phyloP scores from a whole-genome alignment of 495 filamentous ascomycete species.

The Bombardia bombarda region DNA sequence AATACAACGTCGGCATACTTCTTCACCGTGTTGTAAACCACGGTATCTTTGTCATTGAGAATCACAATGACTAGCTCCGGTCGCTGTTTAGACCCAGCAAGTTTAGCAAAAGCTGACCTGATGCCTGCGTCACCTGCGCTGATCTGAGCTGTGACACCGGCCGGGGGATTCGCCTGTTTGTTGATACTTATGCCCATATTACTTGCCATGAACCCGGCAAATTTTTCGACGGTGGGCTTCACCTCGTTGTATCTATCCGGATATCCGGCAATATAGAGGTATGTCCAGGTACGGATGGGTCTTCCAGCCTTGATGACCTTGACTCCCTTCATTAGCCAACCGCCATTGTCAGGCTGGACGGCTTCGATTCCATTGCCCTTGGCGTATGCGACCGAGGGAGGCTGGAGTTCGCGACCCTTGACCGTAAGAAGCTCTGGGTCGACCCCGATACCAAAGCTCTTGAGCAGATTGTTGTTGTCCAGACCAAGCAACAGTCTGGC shows the following conservation, averaged over 20 bases:
- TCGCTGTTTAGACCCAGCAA: not conserved
- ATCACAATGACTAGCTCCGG: conserved; percentile 54
- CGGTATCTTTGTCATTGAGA: conserved; percentile 38
- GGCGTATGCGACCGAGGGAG: conserved; percentile 49
- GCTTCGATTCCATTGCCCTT: conserved; percentile 6
- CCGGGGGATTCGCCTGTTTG: not conserved
- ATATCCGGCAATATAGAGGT: conserved; percentile 6
- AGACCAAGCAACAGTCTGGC: conserved; percentile 37
- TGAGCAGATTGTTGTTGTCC: conserved; percentile 26
- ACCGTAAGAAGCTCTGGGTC: conserved; percentile 54
- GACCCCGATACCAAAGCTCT: conserved; percentile 48
- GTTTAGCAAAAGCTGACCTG: conserved; percentile 7
- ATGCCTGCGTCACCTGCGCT: not conserved
- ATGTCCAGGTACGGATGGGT: conserved; percentile 27
- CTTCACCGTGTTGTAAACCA: conserved; percentile 65
- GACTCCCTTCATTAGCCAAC: conserved; percentile 31
- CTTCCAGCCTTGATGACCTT: conserved; percentile 23
- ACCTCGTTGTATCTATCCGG: not conserved
- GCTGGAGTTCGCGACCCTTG: conserved; percentile 48
- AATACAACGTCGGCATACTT: conserved; percentile 51
- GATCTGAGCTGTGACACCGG: not conserved
- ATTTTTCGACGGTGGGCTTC: conserved; percentile 21
- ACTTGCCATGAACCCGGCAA: conserved; percentile 26
- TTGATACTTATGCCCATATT: conserved; percentile 29
- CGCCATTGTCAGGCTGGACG: conserved; percentile 17